These are phyloP conservation scores for Fusarium luffae DNA, from an alignment of 2,329 filamentous ascomycete species.

Conservation along the genomic window DNA sequence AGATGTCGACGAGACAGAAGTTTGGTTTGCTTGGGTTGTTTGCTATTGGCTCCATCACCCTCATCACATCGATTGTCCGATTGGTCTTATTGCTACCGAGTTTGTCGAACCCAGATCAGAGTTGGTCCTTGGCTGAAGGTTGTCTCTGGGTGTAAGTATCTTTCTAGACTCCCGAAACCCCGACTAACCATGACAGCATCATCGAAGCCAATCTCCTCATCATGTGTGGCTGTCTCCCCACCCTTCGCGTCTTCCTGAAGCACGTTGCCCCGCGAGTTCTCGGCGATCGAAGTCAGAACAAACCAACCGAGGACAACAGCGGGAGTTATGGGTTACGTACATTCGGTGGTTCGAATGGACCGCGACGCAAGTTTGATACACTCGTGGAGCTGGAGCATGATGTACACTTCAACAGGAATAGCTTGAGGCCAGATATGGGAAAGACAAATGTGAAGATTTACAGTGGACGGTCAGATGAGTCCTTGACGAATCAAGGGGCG, in stretches of 20 bases:
- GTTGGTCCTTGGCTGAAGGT: conserved; percentile 14
- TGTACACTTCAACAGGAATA: conserved; percentile 2
- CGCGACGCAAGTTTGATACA: conserved; percentile 12
- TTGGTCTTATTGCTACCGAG: conserved; percentile 4
- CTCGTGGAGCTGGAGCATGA: conserved; percentile 16
- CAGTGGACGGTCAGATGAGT: background rate
- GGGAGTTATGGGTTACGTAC: conserved; percentile 7
- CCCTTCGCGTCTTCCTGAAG: conserved; percentile 8
- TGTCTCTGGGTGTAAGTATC: conserved; percentile 16
- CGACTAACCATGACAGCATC: background rate
- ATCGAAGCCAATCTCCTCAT: conserved; percentile 14
- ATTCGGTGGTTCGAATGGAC: conserved; percentile 7
- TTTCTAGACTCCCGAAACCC: accelerated
- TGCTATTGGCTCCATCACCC: conserved; percentile 8
- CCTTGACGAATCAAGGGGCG: background rate
- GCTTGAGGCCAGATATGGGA: background rate
- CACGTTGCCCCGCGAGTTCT: conserved; percentile 13
- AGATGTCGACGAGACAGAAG: conserved; percentile 13
- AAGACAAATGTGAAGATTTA: conserved; percentile 10
- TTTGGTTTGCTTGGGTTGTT: conserved; percentile 1
- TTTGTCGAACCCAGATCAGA: conserved; percentile 7
- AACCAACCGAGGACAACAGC: background rate
- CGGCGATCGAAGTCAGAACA: conserved; percentile 2
- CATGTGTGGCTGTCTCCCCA: conserved; percentile 15
- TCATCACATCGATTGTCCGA: conserved; percentile 12